Conservation (phyloP, 257 asterid genomes). For the Anisodus tanguticus region DNA sequence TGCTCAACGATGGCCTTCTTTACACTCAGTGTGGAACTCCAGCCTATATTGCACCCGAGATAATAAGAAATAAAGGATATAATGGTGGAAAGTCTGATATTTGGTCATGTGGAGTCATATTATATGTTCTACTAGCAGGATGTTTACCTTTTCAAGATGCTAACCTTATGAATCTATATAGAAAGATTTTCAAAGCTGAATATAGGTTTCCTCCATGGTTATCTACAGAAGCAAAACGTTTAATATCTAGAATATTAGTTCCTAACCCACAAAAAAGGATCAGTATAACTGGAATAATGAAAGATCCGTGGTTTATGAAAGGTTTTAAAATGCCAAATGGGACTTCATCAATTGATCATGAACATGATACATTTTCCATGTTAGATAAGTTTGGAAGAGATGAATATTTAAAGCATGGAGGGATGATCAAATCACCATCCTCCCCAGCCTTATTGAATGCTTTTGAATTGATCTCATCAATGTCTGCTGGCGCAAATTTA, state of each 20-base stretch:
- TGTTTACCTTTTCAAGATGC: slow-evolving; percentile 47
- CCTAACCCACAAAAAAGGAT: slow-evolving; percentile 47
- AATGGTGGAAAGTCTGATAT: slow-evolving; percentile 48
- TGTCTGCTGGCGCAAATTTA: slow-evolving; percentile 42
- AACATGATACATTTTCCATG: slow-evolving; percentile 36
- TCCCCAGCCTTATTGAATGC: slow-evolving; percentile 50
- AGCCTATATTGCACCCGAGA: slow-evolving; percentile 53
- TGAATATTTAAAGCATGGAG: slow-evolving; percentile 34
- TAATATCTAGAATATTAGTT: slow-evolving; percentile 39
- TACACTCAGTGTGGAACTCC: slow-evolving; percentile 60
- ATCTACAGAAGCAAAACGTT: slow-evolving; percentile 42
- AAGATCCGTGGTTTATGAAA: slow-evolving; percentile 41
- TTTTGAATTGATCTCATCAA: slow-evolving; percentile 47
- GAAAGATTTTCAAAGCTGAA: slow-evolving; percentile 36
- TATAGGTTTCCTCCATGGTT: slow-evolving; percentile 48
- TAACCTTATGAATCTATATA: slow-evolving; percentile 41
- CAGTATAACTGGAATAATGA: slow-evolving; percentile 44
- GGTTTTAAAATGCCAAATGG: slow-evolving; percentile 40
- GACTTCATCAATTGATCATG: slow-evolving; percentile 33
- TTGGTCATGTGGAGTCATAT: slow-evolving; percentile 54
- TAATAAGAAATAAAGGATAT: slow-evolving; percentile 43
- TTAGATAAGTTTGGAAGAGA: slow-evolving; percentile 41
- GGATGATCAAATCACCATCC: slow-evolving; percentile 40
- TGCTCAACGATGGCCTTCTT: slow-evolving; percentile 40
- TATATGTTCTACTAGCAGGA: slow-evolving; percentile 54